These are phyloP conservation scores for Poterioochromonas sp. DNA, from an alignment of 352 stramenopile species.

Conservation along the genomic window DNA sequence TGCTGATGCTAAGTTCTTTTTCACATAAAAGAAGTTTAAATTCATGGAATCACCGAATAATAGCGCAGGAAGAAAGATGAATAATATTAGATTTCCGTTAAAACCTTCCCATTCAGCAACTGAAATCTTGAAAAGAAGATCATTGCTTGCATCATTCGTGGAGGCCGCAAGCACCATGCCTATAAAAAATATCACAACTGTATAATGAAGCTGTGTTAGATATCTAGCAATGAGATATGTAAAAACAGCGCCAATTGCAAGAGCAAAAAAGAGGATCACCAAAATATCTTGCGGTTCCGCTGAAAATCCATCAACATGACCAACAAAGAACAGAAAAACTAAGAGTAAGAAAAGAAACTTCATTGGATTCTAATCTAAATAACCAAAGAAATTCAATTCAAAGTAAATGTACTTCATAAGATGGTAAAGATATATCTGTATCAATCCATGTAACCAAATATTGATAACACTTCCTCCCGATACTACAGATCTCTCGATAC, in stretches of 20 bases:
- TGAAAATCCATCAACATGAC: too few relatives aligned
- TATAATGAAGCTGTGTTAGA: not conserved
- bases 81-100: conserved; percentile 51
- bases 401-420: too few relatives aligned
- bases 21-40: conserved; percentile 30
- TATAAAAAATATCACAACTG: not conserved
- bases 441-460: too few relatives aligned
- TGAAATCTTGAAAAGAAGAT: not conserved
- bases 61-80: conserved; percentile 55
- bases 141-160: not conserved
- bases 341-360: too few relatives aligned
- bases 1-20: conserved; percentile 34
- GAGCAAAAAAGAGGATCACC: not conserved
- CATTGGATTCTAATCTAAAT: too few relatives aligned
- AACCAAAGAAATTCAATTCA: too few relatives aligned
- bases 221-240: not conserved
- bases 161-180: not conserved
- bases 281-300: not conserved
- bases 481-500: too few relatives aligned
- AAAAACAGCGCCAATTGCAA: not conserved
- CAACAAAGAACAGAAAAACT: too few relatives aligned
- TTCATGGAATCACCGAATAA: conserved; percentile 53
- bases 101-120: conserved; percentile 38
- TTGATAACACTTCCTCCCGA: too few relatives aligned
- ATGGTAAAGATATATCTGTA: too few relatives aligned